Percentiles rank a stretch among this genome's conserved stretches.
phyloP scores from a whole-genome alignment of 2,329 filamentous ascomycete species.

The Aspergillus aculeatus region DNA sequence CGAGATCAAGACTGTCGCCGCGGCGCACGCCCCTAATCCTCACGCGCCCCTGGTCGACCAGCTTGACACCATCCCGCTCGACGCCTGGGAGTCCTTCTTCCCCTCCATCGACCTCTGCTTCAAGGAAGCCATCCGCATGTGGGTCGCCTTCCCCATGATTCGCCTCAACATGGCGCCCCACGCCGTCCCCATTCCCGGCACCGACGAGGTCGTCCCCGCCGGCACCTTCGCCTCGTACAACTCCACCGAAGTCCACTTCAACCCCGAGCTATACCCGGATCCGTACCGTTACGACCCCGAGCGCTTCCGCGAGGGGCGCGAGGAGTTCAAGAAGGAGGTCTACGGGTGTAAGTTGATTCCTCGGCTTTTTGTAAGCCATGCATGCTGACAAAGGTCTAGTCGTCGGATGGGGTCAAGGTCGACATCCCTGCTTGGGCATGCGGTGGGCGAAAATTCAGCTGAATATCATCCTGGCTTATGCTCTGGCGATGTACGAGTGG shows the following conservation, averaged over 20 bases:
- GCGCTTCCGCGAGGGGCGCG: too few species aligned
- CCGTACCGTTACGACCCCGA: too few species aligned
- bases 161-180: slow-evolving; percentile 1
- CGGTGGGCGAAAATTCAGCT: too few species aligned
- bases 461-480: too few species aligned
- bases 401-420: too few species aligned
- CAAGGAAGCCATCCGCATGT: slow-evolving; percentile 2
- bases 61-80: background rate
- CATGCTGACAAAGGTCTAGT: too few species aligned
- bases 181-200: background rate
- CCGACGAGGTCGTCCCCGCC: background rate
- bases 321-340: too few species aligned
- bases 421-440: too few species aligned
- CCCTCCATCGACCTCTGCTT: slow-evolving; percentile 1
- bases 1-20: slow-evolving; percentile 1
- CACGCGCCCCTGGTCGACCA: background rate
- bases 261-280: background rate
- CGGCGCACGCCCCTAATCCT: background rate
- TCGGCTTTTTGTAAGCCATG: too few species aligned
- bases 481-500: too few species aligned
- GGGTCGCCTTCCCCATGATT: slow-evolving; percentile 1
- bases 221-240: slow-evolving; percentile 1
- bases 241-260: background rate
- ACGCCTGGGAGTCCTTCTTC: background rate
- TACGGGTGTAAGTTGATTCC: too few species aligned